phyloP scores from a whole-genome alignment of 2,329 filamentous ascomycete genomes.

The Rhynchosporium secalis region DNA sequence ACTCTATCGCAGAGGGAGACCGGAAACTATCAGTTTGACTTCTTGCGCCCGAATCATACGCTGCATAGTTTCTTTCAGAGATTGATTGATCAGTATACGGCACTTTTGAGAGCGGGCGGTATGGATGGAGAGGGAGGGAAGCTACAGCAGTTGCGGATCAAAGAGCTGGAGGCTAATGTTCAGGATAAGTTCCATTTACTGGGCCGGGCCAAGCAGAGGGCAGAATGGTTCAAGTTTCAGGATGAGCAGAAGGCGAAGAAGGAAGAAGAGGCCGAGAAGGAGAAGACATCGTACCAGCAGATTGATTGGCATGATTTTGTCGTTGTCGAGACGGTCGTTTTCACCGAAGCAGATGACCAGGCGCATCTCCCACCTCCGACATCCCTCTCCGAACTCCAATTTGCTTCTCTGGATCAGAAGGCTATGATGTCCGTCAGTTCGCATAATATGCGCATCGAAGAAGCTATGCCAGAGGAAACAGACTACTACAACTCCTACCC shows the following conservation, averaged over 20 bases:
- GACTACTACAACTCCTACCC: slow-evolving; percentile 56
- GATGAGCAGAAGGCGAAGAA: slow-evolving; percentile 84
- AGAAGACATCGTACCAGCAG: slow-evolving; percentile 73
- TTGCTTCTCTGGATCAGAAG: slow-evolving; percentile 91
- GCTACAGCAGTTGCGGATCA: slow-evolving; percentile 69
- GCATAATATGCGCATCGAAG: slow-evolving; percentile 79
- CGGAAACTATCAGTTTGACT: slow-evolving; percentile 93
- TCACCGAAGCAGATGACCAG: slow-evolving; percentile 84
- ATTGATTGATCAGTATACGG: slow-evolving; percentile 90
- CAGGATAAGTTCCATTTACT: slow-evolving; percentile 79
- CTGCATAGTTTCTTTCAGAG: slow-evolving; percentile 95
- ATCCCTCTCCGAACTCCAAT: slow-evolving; percentile 86
- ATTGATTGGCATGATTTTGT: slow-evolving; percentile 99
- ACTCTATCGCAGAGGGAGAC: slow-evolving; percentile 84
- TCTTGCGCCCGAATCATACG: slow-evolving; percentile 91
- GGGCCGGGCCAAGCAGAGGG: slow-evolving; percentile 77
- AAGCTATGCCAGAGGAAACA: slow-evolving; percentile 84
- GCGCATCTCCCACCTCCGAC: slow-evolving; percentile 85
- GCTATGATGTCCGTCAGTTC: slow-evolving; percentile 84
- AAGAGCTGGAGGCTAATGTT: slow-evolving; percentile 71
- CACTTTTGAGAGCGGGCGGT: slow-evolving; percentile 67
- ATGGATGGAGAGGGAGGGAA: slow-evolving; percentile 63
- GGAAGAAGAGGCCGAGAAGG: slow-evolving; percentile 82
- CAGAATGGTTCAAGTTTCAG: slow-evolving; percentile 83
- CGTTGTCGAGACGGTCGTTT: slow-evolving; percentile 91